phyloP scores from a whole-genome alignment of 495 filamentous ascomycete genomes.

The Venustampulla echinocandica region DNA sequence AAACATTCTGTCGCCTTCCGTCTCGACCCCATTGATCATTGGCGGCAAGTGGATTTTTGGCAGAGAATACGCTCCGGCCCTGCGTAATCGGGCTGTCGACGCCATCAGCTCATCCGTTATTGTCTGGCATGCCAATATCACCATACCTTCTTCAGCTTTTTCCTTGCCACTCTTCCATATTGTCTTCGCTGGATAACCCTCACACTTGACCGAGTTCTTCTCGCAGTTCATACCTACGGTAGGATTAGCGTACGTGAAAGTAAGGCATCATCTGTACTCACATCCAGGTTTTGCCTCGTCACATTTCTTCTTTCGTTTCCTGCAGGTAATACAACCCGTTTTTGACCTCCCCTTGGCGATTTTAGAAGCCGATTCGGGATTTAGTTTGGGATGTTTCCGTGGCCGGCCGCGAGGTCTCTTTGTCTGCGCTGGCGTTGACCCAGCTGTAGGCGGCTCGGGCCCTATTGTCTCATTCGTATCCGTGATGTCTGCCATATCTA shows the following conservation, averaged over 20 bases:
- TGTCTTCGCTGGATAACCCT: conserved; percentile 84
- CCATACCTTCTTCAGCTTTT: conserved; percentile 61
- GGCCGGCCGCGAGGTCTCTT: conserved; percentile 70
- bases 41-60: conserved; percentile 54
- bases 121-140: conserved; percentile 16
- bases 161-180: conserved; percentile 81
- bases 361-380: conserved; percentile 47
- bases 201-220: conserved; percentile 88
- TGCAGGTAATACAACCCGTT: conserved; percentile 88
- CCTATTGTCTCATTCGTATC: conserved; percentile 8
- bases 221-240: conserved; percentile 70
- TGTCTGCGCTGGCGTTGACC: conserved; percentile 14
- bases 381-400: conserved; percentile 67
- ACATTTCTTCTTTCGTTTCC: conserved; percentile 93
- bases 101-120: conserved; percentile 26
- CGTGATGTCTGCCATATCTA: conserved; percentile 13
- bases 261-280: conserved; percentile 32
- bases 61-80: conserved; percentile 17
- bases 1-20: conserved; percentile 71
- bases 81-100: conserved; percentile 22
- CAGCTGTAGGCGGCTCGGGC: conserved; percentile 4
- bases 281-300: conserved; percentile 88
- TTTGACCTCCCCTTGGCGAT: conserved; percentile 83
- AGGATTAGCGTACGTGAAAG: neutral
- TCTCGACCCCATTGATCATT: conserved; percentile 81